These are phyloP conservation scores for Lyophyllum semitale DNA, from an alignment of 768 basidiomycete species.

Conservation along the genomic window DNA sequence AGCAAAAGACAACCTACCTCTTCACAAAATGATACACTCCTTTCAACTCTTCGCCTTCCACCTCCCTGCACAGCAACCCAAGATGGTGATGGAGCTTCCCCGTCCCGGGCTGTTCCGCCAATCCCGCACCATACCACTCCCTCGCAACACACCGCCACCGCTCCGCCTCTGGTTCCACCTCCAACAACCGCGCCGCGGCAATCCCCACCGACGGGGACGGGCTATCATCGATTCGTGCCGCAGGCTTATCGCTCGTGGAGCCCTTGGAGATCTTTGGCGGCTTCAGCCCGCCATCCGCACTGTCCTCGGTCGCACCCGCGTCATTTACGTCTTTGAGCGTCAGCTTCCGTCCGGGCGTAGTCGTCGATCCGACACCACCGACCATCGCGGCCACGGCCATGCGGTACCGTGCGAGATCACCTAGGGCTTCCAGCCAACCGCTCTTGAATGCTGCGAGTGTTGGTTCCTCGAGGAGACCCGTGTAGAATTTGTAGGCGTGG, in stretches of 20 bases:
- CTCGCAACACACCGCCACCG: slow-evolving; percentile 87
- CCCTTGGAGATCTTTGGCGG: slow-evolving; percentile 9
- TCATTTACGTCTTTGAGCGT: slow-evolving; percentile 59
- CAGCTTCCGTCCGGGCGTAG: slow-evolving; percentile 38
- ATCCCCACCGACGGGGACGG: slow-evolving; percentile 81
- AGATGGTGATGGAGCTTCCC: slow-evolving; percentile 95
- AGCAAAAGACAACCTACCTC: slow-evolving; percentile 57
- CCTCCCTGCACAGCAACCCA: slow-evolving; percentile 84
- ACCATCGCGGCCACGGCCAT: slow-evolving; percentile 95
- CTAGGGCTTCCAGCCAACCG: slow-evolving; percentile 95
- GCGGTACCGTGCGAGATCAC: slow-evolving; percentile 92
- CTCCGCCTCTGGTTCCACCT: slow-evolving; percentile 90
- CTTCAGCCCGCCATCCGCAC: slow-evolving; percentile 9
- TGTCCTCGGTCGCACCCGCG: slow-evolving; percentile 32
- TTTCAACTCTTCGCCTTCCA: slow-evolving; percentile 77
- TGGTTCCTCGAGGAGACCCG: slow-evolving; percentile 83
- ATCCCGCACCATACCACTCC: slow-evolving; percentile 90
- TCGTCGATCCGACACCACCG: slow-evolving; percentile 40
- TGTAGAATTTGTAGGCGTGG: slow-evolving; percentile 94
- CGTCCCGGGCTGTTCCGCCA: slow-evolving; percentile 89
- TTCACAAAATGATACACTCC: slow-evolving; percentile 94
- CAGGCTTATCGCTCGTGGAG: slow-evolving; percentile 49
- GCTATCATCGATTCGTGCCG: slow-evolving; percentile 63
- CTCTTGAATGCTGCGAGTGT: slow-evolving; percentile 67
- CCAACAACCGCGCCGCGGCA: slow-evolving; percentile 77